phyloP scores from a whole-genome alignment of 164 flowering plant genomes.

The Piper betle region DNA sequence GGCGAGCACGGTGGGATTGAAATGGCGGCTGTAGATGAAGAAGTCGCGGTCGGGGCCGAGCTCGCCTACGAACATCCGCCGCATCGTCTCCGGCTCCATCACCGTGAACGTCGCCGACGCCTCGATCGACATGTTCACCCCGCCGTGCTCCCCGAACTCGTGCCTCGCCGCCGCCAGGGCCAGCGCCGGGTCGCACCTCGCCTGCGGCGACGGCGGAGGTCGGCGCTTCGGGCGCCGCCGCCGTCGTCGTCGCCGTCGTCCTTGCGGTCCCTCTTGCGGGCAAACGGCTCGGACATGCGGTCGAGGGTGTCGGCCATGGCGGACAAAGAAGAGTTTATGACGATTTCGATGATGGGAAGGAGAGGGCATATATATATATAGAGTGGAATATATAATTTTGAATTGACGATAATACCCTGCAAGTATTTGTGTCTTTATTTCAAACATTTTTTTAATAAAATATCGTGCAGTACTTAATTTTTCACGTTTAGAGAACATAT shows the following conservation, averaged over 20 bases:
- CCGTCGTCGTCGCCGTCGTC: not conserved
- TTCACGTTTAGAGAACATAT: no score
- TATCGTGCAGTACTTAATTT: no score
- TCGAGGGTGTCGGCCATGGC: not conserved
- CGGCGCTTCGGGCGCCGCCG: not conserved
- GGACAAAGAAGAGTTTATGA: no score
- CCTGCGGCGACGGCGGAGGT: no score
- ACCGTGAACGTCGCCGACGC: constrained; percentile 98
- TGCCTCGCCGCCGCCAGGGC: constrained; percentile 62
- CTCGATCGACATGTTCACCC: constrained; percentile 98
- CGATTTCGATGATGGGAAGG: no score
- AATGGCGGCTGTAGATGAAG: constrained; percentile 95
- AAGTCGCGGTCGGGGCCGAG: constrained; percentile 91
- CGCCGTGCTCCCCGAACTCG: constrained; percentile 97
- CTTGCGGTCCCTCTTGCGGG: not conserved
- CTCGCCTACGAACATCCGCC: constrained; percentile 81
- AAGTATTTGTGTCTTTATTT: no score
- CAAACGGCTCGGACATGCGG: not conserved
- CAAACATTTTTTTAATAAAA: no score
- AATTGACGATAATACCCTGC: no score
- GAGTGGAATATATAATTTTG: no score
- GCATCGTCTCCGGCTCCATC: constrained; percentile 90
- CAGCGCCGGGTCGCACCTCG: constrained; percentile 43
- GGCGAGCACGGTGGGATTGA: constrained; percentile 82
- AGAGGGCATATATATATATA: no score